Base-by-base conservation (phyloP, 2,329 filamentous ascomycete species). In the Cladosporium sp. region DNA sequence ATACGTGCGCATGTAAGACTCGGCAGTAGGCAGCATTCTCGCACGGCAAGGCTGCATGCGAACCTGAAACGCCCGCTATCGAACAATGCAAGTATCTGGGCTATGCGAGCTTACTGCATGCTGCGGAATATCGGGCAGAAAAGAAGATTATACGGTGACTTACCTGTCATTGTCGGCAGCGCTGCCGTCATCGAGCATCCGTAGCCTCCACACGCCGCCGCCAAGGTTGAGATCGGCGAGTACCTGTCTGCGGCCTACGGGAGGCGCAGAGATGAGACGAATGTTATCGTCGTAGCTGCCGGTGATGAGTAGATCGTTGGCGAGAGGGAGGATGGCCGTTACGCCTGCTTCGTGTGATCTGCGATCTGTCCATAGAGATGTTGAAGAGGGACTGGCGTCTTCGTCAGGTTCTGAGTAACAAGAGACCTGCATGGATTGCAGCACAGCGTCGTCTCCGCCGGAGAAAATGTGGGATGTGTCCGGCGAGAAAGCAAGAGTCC, bases 211-310 rank as follows among this genome's bases (percentile, higher is more conserved):
- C 2, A 98, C 94, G 1, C 93, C 93, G 28, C 91, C 93, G 2
- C 83, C 86, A 0, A 98, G 83, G 61, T 90, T 83, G 61, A 83
- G 71, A 67, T 92, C 88, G 0, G 86, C 84, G 5, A 93, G 83
- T 2, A 89, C 78, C 35, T 81, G 81, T 55, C 79, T 80, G 5
- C 81, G 78, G 18, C 80, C 76, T 12, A 72, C 56, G 2, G 65
- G 31, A 4, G 77, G 73, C 75, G 69, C 79, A 1, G 83, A 76
- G 58, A 91, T 84, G 1, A 97, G 81, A 14, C 94, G 86, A 21
- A 98, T 81, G 67, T 84, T 82, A 72, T 98, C 93, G 72, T 98
- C 95, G 74, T 98, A 99, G 74, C 92, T 96, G 4, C 95, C 95
- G 0, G 93, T 97, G 2, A 97, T 73, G 2, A 96, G 77, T 5